These are phyloP conservation scores for Geopyxis carbonaria DNA, from an alignment of 495 filamentous ascomycete species.

Conservation along the genomic window DNA sequence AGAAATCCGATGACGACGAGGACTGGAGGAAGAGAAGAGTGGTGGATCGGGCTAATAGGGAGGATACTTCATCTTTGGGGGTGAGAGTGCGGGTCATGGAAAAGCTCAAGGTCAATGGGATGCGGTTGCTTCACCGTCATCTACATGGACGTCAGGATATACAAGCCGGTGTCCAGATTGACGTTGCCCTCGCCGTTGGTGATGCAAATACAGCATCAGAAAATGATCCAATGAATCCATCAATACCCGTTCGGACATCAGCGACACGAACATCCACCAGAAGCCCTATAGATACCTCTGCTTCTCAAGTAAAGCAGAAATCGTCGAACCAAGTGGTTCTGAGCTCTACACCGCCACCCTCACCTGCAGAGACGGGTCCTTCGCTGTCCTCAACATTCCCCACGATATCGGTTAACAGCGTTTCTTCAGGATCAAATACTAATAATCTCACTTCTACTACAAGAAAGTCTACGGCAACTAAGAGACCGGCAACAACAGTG, in stretches of 20 bases:
- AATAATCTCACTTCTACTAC: constrained; percentile 5
- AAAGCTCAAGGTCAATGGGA: constrained; percentile 8
- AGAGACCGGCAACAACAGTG: constrained; percentile 9
- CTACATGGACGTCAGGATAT: constrained; percentile 15
- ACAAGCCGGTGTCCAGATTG: neutral
- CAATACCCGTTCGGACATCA: neutral
- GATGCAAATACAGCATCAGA: constrained; percentile 9
- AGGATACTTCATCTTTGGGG: too few species aligned
- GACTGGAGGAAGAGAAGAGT: constrained; percentile 13
- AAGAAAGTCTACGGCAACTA: neutral
- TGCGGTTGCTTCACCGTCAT: constrained; percentile 12
- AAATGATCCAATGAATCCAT: neutral
- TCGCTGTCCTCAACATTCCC: constrained; percentile 12
- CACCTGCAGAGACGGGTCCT: constrained; percentile 17
- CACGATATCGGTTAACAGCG: constrained; percentile 1
- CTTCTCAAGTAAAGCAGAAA: too few species aligned
- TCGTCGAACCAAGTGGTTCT: constrained; percentile 11
- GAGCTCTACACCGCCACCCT: constrained; percentile 21
- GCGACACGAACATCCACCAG: constrained; percentile 5
- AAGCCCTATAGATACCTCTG: constrained; percentile 10
- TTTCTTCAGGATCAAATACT: constrained; percentile 6
- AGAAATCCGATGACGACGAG: constrained; percentile 19
- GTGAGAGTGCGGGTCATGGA: constrained; percentile 9
- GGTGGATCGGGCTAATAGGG: constrained; percentile 5
- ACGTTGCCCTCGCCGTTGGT: constrained; percentile 5